Evolutionary conservation across 2,329 filamentous ascomycete genomes (phyloP).

Genomic region (Fusarium compactum): DNA sequence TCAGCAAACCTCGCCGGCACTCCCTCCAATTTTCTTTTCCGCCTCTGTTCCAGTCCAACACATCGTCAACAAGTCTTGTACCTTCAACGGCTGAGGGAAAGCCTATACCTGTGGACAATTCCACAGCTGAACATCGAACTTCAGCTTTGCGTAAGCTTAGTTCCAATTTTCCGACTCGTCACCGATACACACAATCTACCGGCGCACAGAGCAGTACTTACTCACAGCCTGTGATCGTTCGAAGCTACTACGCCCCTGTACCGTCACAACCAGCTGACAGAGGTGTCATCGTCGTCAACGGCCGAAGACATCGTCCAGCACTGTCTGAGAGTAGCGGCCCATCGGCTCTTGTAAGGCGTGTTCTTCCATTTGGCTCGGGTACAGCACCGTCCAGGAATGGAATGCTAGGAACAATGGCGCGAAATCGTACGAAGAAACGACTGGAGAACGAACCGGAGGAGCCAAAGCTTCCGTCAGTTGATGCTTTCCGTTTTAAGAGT

Average conservation of each 20-base stretch:
- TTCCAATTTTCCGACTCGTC: conserved; percentile 67
- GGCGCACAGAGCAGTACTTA: conserved; percentile 69
- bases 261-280: conserved; percentile 51
- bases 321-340: conserved; percentile 48
- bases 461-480: conserved; percentile 68
- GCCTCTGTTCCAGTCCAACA: conserved; percentile 61
- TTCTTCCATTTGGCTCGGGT: conserved; percentile 51
- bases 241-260: conserved; percentile 68
- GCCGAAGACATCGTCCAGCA: conserved; percentile 45
- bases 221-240: conserved; percentile 74
- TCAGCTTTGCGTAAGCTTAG: conserved; percentile 71
- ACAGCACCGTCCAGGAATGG: conserved; percentile 53
- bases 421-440: conserved; percentile 56
- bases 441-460: conserved; percentile 49
- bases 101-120: conserved; percentile 68
- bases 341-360: conserved; percentile 47
- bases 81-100: conserved; percentile 67
- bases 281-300: conserved; percentile 48
- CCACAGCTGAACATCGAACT: conserved; percentile 67
- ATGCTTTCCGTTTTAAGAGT: conserved; percentile 74
- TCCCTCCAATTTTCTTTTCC: conserved; percentile 63
- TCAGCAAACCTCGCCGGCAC: conserved; percentile 49
- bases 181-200: conserved; percentile 68
- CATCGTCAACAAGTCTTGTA: conserved; percentile 65
- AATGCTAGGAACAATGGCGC: conserved; percentile 58